Base-by-base conservation (phyloP, 768 basidiomycete genomes). In the Pleurotus tuber-regium region DNA sequence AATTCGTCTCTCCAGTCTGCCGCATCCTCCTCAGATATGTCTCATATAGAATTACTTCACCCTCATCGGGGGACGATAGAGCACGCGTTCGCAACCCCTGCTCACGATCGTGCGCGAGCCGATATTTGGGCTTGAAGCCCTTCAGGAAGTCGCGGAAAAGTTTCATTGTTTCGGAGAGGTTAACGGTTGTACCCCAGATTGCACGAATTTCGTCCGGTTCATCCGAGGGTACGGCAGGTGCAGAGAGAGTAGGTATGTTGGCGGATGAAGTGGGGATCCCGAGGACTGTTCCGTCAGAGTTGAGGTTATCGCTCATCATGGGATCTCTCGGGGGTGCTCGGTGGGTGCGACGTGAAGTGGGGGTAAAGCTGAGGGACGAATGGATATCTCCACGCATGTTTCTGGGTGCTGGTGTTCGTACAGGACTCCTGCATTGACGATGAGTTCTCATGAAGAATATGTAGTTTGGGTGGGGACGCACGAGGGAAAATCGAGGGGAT, bases 161-260 rank as follows among this genome's bases (percentile, higher is more conserved):
- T 60, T 85, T 87, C 90, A 98, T 97, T 10, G 90, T 88, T 65
- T 96, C 89, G 2, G 84, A 79, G 23, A 99, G 77, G 57, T 91
- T 89, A 60, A 99, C 94, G 1, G 92, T 95, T 0, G 97, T 99
- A 25, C 97, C 97, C 96, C 97, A 99, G 54, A 99, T 92, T 19
- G 92, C 93, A 50, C 90, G 80, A 44, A 92, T 88, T 58, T 90
- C 90, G 51, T 90, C 89, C 0, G 86, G 87, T 50, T 87, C 86
- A 54, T 87, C 89, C 10, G 80, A 82, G 11, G 80, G 82, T 1
- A 66, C 76, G 24, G 73, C 78, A 12, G 78, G 83, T 5, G 77
- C 88, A 48, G 86, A 89, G 35, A 84, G 79, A 41, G 61, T 63
- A 7, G 73, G 74, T 10, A 60, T 57, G 23, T 67, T 78, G n/a